Evolutionary conservation across 352 stramenopile species (phyloP).

Genomic region (Peronospora belbahrii): DNA sequence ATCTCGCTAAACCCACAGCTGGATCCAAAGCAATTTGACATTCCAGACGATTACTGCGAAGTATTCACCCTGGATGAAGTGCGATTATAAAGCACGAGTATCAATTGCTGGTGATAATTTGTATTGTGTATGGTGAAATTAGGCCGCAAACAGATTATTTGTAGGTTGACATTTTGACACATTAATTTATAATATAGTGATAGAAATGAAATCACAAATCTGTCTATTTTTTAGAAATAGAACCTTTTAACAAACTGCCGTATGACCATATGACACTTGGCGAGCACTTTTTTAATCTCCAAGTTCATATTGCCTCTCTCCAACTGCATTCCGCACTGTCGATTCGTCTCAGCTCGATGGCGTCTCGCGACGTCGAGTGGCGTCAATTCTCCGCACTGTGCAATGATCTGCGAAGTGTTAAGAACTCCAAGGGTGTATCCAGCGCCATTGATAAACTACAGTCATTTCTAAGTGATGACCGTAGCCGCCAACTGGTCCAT

Average conservation of each 20-base stretch:
- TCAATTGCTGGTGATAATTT: too few relatives aligned
- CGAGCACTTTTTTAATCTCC: not conserved
- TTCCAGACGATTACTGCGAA: constrained; percentile 43
- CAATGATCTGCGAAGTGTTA: constrained; percentile 38
- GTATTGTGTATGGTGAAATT: too few relatives aligned
- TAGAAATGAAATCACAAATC: too few relatives aligned
- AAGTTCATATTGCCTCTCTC: not conserved
- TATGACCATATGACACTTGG: not conserved
- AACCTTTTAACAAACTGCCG: too few relatives aligned
- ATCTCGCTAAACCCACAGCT: constrained; percentile 45
- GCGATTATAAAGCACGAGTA: constrained; percentile 27
- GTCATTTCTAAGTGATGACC: constrained; percentile 44
- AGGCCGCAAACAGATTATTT: too few relatives aligned
- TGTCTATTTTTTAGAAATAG: too few relatives aligned
- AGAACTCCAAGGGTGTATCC: constrained; percentile 28
- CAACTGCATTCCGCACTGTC: constrained; percentile 6
- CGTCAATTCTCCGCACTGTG: constrained; percentile 34
- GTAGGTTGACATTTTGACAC: too few relatives aligned
- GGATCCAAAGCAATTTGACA: constrained; percentile 43
- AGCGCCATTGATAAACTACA: constrained; percentile 32
- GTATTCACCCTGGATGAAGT: constrained; percentile 56
- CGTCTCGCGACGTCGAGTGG: constrained; percentile 32
- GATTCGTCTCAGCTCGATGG: constrained; percentile 2
- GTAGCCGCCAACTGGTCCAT: constrained; percentile 45
- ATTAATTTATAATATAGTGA: too few relatives aligned